A percentile compares a stretch with the other conserved stretches of the same genome.
Conservation (phyloP, 1,284 basidiomycete genomes). For the Tilletia walkeri region DNA sequence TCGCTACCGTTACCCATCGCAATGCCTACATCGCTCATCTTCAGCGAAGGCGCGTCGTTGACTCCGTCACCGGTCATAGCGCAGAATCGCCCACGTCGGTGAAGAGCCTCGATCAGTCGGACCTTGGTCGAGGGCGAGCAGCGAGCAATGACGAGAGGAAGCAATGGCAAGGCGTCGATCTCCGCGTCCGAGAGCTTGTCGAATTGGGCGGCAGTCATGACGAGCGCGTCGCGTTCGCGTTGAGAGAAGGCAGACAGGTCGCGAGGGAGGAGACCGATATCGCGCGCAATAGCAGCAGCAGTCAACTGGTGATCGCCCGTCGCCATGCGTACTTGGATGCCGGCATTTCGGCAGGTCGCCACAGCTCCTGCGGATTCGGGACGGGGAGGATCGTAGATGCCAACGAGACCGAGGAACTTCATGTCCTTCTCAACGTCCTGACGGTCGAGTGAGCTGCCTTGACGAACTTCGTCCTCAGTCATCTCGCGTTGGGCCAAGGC, state of each 20-base stretch:
- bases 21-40: constrained; percentile 53
- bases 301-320: constrained; percentile 59
- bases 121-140: constrained; percentile 61
- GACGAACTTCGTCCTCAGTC: constrained; percentile 51
- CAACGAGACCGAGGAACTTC: constrained; percentile 66
- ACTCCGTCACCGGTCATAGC: constrained; percentile 56
- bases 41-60: constrained; percentile 55
- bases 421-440: constrained; percentile 65
- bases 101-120: constrained; percentile 65
- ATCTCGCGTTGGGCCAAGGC: constrained; percentile 50
- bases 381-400: constrained; percentile 70
- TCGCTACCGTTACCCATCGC: constrained; percentile 53
- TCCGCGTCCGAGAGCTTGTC: constrained; percentile 66
- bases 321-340: constrained; percentile 69
- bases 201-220: constrained; percentile 65
- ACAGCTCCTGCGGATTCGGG: constrained; percentile 68
- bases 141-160: constrained; percentile 65
- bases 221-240: constrained; percentile 41
- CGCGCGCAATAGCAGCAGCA: constrained; percentile 58
- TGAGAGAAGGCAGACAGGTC: constrained; percentile 10
- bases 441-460: constrained; percentile 55
- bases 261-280: constrained; percentile 61
- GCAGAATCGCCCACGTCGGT: constrained; percentile 56
- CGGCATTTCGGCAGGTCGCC: constrained; percentile 65
- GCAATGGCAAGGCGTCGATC: constrained; percentile 62